Base-by-base conservation (phyloP, 2,329 filamentous ascomycete genomes). In the Fusarium nematophilum region DNA sequence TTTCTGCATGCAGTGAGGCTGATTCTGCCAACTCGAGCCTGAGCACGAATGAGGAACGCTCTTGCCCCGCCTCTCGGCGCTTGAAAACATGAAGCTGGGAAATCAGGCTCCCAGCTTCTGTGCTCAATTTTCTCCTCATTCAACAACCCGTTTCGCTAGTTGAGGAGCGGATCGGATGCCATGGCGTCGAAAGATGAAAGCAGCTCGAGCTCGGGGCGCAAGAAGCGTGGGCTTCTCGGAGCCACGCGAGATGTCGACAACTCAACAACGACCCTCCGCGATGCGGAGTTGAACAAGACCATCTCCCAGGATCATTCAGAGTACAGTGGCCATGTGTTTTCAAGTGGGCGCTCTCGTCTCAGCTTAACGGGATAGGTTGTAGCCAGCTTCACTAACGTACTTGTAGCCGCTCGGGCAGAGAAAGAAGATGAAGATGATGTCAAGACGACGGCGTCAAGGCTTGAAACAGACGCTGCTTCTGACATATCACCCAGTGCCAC, bases 221-320 rank as follows among this genome's bases (percentile, higher is more conserved):
- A 26, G 8, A 13, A 39, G 5, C 3, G 23, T 9, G 8, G 37
- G 21, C 17, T 14, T 5, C n/a, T n/a, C n/a, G n/a, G n/a, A n/a
- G n/a, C n/a, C 21, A 26, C 37, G n/a, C 21, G 37, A n/a, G 31
- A 34, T 34, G 31, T 6, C 5, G n/a, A 15, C 1, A n/a, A 26
- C 5, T 21, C 7, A 8, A 26, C 7, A 27, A 14, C 13, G 5
- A 7, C 13, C n/a, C n/a, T 26, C 21, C 5, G 21, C 10, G 37
- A 6, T n/a, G 14, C 21, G 9, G 23, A 5, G 27, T 26, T 45
- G 43, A 21, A 53, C 37, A 57, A 57, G 18, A 57, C 53, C 40
- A 48, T 57, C 9, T 57, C 53, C 5, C 53, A 53, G 13, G 53
- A 57, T 15, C 49, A 44, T 13, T 47, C 53, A 0, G 5, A 29